Evolutionary conservation across 1,284 basidiomycete genomes (phyloP).

Genomic region (Takashimella tepidaria): DNA sequence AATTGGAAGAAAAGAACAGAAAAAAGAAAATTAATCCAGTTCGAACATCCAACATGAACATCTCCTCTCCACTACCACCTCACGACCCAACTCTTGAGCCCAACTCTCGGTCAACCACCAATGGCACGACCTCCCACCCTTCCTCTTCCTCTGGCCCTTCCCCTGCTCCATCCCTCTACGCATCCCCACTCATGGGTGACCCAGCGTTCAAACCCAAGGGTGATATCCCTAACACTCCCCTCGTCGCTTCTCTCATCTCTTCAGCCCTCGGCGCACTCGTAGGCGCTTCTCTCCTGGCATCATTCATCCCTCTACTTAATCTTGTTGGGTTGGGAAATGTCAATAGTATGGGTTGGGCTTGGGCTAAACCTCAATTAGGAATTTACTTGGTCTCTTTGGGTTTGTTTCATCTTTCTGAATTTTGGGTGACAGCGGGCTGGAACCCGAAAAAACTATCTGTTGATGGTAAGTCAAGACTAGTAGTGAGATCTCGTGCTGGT

Average conservation of each 20-base stretch:
- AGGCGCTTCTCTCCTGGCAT: slow-evolving; percentile 39
- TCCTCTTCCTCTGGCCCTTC: neutral
- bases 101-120: too few species aligned
- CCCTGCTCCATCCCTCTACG: slow-evolving; percentile 27
- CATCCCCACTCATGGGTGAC: slow-evolving; percentile 9
- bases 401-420: slow-evolving; percentile 89
- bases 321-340: slow-evolving; percentile 4
- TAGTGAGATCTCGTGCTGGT: slow-evolving; percentile 2
- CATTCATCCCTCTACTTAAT: slow-evolving; percentile 51
- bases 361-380: slow-evolving; percentile 70
- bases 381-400: slow-evolving; percentile 77
- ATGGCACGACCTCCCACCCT: neutral
- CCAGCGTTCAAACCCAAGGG: slow-evolving; percentile 49
- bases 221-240: slow-evolving; percentile 74
- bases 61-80: slow-evolving; percentile 1
- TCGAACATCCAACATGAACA: slow-evolving; percentile 2
- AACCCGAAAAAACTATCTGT: slow-evolving; percentile 87
- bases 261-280: slow-evolving; percentile 60
- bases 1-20: too few species aligned
- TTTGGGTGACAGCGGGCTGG: slow-evolving; percentile 91
- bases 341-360: slow-evolving; percentile 51
- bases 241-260: slow-evolving; percentile 65
- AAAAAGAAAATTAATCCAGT: too few species aligned
- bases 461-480: slow-evolving; percentile 64
- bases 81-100: too few species aligned